These are phyloP conservation scores for Spizellomyces punctatus DNA, from an alignment of 192 early-diverging fungal species.

Conservation along the genomic window DNA sequence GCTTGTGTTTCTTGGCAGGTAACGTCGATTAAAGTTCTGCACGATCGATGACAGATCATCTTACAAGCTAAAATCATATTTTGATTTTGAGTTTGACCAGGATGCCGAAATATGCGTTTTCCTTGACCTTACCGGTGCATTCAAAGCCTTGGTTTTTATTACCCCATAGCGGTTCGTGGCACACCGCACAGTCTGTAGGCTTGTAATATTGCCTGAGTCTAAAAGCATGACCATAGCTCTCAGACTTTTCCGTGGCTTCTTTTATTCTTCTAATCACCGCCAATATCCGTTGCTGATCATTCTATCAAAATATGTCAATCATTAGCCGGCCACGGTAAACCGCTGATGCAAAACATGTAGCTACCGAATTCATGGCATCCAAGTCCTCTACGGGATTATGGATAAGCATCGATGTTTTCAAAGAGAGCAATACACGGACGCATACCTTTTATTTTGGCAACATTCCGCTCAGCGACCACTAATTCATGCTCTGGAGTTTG, in stretches of 20 bases:
- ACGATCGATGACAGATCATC: constrained; percentile 46
- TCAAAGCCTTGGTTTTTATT: constrained; percentile 49
- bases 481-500: constrained; percentile 30
- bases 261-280: neutral
- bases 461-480: constrained; percentile 27
- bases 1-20: constrained; percentile 40
- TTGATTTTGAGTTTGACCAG: neutral
- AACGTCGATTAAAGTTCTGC: constrained; percentile 38
- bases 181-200: constrained; percentile 54
- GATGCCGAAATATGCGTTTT: neutral
- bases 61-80: constrained; percentile 35
- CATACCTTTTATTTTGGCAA: constrained; percentile 29
- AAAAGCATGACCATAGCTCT: constrained; percentile 47
- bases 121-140: constrained; percentile 41
- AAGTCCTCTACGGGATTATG: constrained; percentile 2
- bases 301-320: neutral
- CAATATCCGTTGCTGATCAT: neutral
- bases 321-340: neutral
- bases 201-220: constrained; percentile 48
- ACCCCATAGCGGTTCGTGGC: constrained; percentile 55
- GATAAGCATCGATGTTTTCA: neutral
- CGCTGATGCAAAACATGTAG: neutral
- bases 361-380: neutral
- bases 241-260: constrained; percentile 6
- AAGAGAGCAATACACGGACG: neutral